phyloP scores from a whole-genome alignment of 1,284 basidiomycete species.

The Ganoderma sinense region DNA sequence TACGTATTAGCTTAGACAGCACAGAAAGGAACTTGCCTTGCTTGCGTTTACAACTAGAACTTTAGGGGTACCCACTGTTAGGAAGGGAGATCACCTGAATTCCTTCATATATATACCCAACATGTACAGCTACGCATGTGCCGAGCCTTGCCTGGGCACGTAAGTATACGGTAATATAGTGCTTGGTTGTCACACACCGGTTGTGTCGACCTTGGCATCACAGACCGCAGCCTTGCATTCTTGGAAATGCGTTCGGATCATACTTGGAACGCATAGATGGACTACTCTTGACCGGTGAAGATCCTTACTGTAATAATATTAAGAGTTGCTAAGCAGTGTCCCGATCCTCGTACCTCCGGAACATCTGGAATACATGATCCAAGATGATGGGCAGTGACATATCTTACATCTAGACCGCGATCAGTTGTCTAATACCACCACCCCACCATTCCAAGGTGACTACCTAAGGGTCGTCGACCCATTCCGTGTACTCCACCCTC shows the following conservation, averaged over 20 bases:
- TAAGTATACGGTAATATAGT: not conserved
- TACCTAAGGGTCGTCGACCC: slow-evolving; percentile 65
- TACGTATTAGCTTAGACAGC: not conserved
- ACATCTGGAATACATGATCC: not conserved
- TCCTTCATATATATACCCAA: not conserved
- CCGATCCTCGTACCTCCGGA: not conserved
- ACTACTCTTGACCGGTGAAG: not conserved
- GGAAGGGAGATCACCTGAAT: not conserved
- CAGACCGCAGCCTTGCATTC: not conserved
- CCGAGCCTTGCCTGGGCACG: not conserved
- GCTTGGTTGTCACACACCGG: not conserved
- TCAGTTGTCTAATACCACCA: not conserved
- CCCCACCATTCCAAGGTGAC: not conserved
- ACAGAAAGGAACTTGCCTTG: not conserved
- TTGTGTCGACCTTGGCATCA: no score
- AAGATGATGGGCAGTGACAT: slow-evolving; percentile 9
- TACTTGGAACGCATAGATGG: not conserved
- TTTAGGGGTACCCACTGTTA: not conserved
- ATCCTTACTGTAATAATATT: slow-evolving; percentile 5
- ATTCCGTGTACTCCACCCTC: slow-evolving; percentile 69
- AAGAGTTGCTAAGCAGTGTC: not conserved
- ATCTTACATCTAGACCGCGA: slow-evolving; percentile 21
- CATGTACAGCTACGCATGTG: not conserved
- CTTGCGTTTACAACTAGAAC: not conserved
- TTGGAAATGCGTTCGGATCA: not conserved